Percentiles rank a stretch among this genome's conserved stretches.
phyloP scores from a whole-genome alignment of 257 asterid species.

The Rehmannia glutinosa region DNA sequence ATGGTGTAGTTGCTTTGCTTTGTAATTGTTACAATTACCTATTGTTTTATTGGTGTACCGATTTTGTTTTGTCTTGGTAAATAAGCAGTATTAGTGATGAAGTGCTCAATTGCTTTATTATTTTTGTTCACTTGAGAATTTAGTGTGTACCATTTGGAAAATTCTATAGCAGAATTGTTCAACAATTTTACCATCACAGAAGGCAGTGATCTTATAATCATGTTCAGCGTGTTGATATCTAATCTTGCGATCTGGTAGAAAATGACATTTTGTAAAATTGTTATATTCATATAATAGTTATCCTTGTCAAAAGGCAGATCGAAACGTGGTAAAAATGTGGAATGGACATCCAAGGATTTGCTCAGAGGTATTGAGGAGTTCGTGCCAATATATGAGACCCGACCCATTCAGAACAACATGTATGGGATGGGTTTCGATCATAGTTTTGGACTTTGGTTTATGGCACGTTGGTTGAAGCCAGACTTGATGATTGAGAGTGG shows the following conservation, averaged over 20 bases:
- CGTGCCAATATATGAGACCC: conserved; percentile 76
- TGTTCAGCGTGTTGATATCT: background rate
- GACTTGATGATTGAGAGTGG: conserved; percentile 96
- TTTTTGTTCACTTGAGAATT: background rate
- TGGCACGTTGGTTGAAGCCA: conserved; percentile 79
- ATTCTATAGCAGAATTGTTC: background rate
- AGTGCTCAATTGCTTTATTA: background rate
- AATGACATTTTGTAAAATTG: conserved; percentile 12
- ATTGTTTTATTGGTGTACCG: background rate
- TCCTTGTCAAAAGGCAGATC: conserved; percentile 99
- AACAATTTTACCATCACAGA: background rate
- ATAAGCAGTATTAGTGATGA: background rate
- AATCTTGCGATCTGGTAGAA: background rate
- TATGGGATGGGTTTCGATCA: conserved; percentile 98
- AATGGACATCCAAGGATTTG: conserved; percentile 90
- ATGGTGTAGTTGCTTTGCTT: background rate
- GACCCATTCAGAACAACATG: conserved; percentile 93
- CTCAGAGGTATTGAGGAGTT: conserved; percentile 85
- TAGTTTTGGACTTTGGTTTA: conserved; percentile 98
- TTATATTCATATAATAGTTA: conserved; percentile 44
- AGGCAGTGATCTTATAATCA: background rate
- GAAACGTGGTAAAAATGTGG: conserved; percentile 89
- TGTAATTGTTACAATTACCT: background rate
- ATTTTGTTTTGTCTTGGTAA: conserved; percentile 6
- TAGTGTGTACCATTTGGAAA: background rate